Conservation (phyloP, 495 filamentous ascomycete genomes). For the Penicillium paxilli region DNA sequence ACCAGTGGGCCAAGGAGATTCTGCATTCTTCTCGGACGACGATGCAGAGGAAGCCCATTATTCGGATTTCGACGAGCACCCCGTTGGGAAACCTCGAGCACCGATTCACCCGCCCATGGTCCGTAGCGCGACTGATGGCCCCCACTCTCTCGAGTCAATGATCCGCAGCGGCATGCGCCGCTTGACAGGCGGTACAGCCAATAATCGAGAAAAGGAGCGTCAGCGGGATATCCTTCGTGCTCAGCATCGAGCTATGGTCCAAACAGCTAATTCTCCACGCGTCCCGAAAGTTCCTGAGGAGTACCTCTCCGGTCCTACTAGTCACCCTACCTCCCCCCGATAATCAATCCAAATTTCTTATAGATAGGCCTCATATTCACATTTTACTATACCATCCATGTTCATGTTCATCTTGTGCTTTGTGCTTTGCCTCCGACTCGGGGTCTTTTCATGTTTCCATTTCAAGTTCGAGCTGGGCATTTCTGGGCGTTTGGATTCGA, state of each 20-base stretch:
- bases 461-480: conserved; percentile 14
- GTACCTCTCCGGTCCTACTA: conserved; percentile 44
- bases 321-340: conserved; percentile 43
- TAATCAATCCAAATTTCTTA: conserved; percentile 6
- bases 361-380: background rate
- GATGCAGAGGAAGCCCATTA: conserved; percentile 18
- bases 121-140: conserved; percentile 48
- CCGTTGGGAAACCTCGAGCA: conserved; percentile 40
- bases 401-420: conserved; percentile 1
- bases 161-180: conserved; percentile 66
- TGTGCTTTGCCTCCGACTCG: too few relatives aligned
- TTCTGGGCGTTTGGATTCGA: conserved; percentile 21
- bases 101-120: conserved; percentile 48
- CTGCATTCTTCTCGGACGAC: conserved; percentile 59
- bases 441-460: conserved; percentile 9
- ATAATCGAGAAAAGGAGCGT: conserved; percentile 56
- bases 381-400: background rate
- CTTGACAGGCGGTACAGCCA: conserved; percentile 60
- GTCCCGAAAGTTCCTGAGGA: conserved; percentile 66
- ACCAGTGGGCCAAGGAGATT: conserved; percentile 34
- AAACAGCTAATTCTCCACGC: conserved; percentile 50
- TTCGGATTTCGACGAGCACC: conserved; percentile 49
- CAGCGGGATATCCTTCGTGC: conserved; percentile 58
- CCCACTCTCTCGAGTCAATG: conserved; percentile 68
- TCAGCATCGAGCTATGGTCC: conserved; percentile 46